Conservation (phyloP, 139 green algal genomes). For the Pleodorina starrii region DNA sequence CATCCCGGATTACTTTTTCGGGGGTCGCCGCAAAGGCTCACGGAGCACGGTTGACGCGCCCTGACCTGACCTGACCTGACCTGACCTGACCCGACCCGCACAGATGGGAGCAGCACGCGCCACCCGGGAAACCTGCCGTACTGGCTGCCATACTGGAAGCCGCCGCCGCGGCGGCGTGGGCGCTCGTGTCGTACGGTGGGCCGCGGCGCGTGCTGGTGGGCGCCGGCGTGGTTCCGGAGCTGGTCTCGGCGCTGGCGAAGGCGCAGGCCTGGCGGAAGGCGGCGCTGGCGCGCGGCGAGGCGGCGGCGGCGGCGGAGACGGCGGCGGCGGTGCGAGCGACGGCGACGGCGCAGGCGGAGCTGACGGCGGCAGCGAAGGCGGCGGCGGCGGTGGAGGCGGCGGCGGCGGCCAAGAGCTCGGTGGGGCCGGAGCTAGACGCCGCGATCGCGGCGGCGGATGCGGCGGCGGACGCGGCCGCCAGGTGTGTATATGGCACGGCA, state of each 20-base stretch:
- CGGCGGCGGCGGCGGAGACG: neutral
- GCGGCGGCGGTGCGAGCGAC: neutral
- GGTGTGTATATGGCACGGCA: too few relatives aligned
- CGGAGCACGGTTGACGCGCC: too few relatives aligned
- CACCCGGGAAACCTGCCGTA: neutral
- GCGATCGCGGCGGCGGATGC: constrained; percentile 3
- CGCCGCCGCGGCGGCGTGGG: constrained; percentile 39
- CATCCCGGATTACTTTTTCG: too few relatives aligned
- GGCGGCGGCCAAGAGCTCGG: neutral
- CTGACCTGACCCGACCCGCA: too few relatives aligned
- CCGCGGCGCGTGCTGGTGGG: constrained; percentile 29
- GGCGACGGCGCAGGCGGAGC: neutral
- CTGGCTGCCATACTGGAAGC: constrained; percentile 39
- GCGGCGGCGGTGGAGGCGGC: neutral
- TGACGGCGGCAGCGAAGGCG: neutral
- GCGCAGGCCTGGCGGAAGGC: neutral
- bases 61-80: too few relatives aligned
- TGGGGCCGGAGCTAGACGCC: neutral
- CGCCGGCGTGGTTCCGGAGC: constrained; percentile 26
- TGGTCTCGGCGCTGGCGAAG: neutral
- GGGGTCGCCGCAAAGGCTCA: too few relatives aligned
- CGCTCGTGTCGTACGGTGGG: constrained; percentile 19
- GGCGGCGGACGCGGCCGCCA: neutral
- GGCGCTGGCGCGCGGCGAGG: constrained; percentile 3
- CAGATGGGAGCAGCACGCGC: constrained; percentile 44